Percentiles rank a stretch among this genome's conserved stretches.
Conservation (phyloP, 345 rosid genomes). For the Luvunga scandens region DNA sequence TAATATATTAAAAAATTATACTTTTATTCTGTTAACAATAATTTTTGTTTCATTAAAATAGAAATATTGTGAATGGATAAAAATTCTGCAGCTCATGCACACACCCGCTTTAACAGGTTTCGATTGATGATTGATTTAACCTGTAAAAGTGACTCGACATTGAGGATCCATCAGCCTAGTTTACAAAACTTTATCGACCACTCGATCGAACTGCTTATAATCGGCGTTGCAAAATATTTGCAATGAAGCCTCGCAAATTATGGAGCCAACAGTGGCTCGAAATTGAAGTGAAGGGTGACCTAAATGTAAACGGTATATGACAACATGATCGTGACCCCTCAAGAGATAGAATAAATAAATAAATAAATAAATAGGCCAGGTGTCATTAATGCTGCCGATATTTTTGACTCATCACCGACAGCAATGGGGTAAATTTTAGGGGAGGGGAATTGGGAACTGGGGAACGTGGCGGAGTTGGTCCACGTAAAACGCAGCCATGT, state of each 20-base stretch:
- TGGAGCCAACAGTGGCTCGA: not conserved
- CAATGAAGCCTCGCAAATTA: not conserved
- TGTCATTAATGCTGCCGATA: slow-evolving; percentile 13
- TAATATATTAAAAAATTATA: no score
- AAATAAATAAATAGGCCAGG: not conserved
- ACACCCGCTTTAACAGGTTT: no score
- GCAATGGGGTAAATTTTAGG: not conserved
- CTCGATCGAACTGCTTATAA: not conserved
- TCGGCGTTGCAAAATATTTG: not conserved
- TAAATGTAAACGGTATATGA: no score
- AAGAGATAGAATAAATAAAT: no score
- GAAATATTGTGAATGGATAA: no score
- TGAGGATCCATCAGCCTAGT: no score
- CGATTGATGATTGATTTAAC: no score
- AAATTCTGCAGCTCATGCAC: no score
- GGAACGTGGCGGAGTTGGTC: not conserved
- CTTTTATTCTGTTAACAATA: no score
- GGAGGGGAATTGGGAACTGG: not conserved
- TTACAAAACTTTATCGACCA: no score
- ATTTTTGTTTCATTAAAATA: no score
- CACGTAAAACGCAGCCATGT: not conserved
- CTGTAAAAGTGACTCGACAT: no score
- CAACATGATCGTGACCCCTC: not conserved
- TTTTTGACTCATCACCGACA: not conserved
- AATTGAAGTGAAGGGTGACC: not conserved